phyloP scores from a whole-genome alignment of 2,329 filamentous ascomycete genomes.

The Fusarium guadeloupense region DNA sequence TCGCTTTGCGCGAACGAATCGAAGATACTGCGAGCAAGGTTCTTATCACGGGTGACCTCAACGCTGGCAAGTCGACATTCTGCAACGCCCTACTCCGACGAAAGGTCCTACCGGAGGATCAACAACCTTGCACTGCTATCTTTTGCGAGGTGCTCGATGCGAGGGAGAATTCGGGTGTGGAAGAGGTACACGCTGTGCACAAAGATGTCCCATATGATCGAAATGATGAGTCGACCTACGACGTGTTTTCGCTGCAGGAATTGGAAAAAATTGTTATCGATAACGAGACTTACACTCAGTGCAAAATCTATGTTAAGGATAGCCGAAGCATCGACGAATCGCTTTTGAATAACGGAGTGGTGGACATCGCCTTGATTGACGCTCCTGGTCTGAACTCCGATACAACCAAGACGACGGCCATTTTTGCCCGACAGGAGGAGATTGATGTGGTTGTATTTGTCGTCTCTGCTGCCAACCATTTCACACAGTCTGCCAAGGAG shows the following conservation, averaged over 20 bases:
- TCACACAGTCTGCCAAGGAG: slow-evolving; percentile 96
- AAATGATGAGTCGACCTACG: slow-evolving; percentile 93
- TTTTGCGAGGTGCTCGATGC: slow-evolving; percentile 97
- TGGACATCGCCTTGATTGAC: slow-evolving; percentile 97
- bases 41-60: slow-evolving; percentile 92
- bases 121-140: slow-evolving; percentile 97
- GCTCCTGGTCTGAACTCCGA: slow-evolving; percentile 95
- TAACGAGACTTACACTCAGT: slow-evolving; percentile 88
- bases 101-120: slow-evolving; percentile 94
- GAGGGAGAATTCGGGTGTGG: slow-evolving; percentile 86
- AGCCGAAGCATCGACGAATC: slow-evolving; percentile 90
- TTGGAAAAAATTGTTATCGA: slow-evolving; percentile 91
- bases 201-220: slow-evolving; percentile 82
- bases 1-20: slow-evolving; percentile 88
- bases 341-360: slow-evolving; percentile 94
- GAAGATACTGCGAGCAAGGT: slow-evolving; percentile 98
- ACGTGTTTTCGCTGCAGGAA: slow-evolving; percentile 80
- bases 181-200: slow-evolving; percentile 96
- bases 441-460: slow-evolving; percentile 99
- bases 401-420: slow-evolving; percentile 94
- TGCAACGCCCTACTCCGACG: slow-evolving; percentile 95
- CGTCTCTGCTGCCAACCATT: slow-evolving; percentile 96
- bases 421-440: slow-evolving; percentile 96
- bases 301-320: slow-evolving; percentile 97
- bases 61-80: slow-evolving; percentile 98